These are phyloP conservation scores for Penicillium manginii DNA, from an alignment of 495 filamentous ascomycete genomes.

Conservation along the genomic window DNA sequence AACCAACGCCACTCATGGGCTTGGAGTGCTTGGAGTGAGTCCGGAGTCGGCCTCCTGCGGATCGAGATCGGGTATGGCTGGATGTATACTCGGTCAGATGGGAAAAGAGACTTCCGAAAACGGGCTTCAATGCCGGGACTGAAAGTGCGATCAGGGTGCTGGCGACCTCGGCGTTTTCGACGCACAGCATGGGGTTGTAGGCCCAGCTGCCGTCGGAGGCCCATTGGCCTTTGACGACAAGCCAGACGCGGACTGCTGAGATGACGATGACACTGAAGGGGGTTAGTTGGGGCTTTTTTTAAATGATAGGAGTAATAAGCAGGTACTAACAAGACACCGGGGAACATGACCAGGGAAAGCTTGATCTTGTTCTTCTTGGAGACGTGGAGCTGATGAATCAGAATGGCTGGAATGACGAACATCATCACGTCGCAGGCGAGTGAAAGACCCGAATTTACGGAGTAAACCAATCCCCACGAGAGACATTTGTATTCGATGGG, in stretches of 20 bases:
- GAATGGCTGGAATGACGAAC: constrained; percentile 45
- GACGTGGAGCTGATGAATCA: constrained; percentile 43
- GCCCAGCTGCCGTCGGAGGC: constrained; percentile 45
- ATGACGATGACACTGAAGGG: constrained; percentile 43
- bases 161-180: constrained; percentile 50
- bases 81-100: constrained; percentile 31
- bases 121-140: constrained; percentile 47
- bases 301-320: background rate
- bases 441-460: constrained; percentile 46
- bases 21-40: constrained; percentile 30
- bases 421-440: constrained; percentile 48
- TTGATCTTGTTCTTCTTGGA: constrained; percentile 39
- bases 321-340: constrained; percentile 44
- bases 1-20: constrained; percentile 18
- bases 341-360: constrained; percentile 46
- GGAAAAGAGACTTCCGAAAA: constrained; percentile 38
- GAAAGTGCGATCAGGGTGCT: constrained; percentile 50
- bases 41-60: constrained; percentile 14
- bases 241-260: constrained; percentile 44
- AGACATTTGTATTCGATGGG: constrained; percentile 39
- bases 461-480: constrained; percentile 48
- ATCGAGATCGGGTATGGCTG: constrained; percentile 30
- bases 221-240: constrained; percentile 47
- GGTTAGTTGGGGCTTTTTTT: constrained; percentile 8
- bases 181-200: constrained; percentile 48